These are phyloP conservation scores for Penicillium rolfsii DNA, from an alignment of 2,329 filamentous ascomycete genomes.

Conservation along the genomic window DNA sequence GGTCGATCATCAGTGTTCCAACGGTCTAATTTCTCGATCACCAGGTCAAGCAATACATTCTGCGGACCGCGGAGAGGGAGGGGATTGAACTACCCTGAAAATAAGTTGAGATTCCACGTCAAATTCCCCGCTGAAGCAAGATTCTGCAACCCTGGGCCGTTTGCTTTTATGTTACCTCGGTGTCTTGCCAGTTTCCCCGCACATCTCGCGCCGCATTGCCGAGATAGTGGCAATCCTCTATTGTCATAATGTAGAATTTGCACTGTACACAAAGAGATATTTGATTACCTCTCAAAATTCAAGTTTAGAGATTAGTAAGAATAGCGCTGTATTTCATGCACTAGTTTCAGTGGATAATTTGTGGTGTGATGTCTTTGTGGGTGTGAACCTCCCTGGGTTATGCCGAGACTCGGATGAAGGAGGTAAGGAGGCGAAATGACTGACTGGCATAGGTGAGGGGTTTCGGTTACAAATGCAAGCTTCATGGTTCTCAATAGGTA, in stretches of 20 bases:
- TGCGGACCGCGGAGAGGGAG: conserved; percentile 78
- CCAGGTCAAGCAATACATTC: conserved; percentile 74
- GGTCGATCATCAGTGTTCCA: conserved; percentile 1
- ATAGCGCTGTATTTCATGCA: neutral
- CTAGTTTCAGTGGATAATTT: neutral
- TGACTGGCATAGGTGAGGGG: neutral
- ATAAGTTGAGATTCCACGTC: neutral
- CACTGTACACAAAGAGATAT: neutral
- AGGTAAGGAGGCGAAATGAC: neutral
- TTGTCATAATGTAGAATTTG: neutral
- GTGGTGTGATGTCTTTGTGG: too few relatives aligned
- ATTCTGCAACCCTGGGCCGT: neutral
- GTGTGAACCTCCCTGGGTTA: neutral
- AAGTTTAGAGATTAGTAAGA: neutral
- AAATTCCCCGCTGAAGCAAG: neutral
- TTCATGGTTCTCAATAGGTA: too few relatives aligned
- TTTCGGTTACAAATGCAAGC: conserved; percentile 3
- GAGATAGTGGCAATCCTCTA: neutral
- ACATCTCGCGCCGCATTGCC: conserved; percentile 5
- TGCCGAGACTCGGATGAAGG: neutral
- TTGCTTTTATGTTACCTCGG: conserved; percentile 7
- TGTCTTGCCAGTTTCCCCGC: conserved; percentile 18
- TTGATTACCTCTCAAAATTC: too few relatives aligned
- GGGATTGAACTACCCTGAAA: conserved; percentile 67
- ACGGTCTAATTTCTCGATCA: conserved; percentile 1